A percentile compares a stretch with the other conserved stretches of the same genome.
Evolutionary conservation across 805 yeast genomes (phyloP).

Genomic region (Candida maesae): DNA sequence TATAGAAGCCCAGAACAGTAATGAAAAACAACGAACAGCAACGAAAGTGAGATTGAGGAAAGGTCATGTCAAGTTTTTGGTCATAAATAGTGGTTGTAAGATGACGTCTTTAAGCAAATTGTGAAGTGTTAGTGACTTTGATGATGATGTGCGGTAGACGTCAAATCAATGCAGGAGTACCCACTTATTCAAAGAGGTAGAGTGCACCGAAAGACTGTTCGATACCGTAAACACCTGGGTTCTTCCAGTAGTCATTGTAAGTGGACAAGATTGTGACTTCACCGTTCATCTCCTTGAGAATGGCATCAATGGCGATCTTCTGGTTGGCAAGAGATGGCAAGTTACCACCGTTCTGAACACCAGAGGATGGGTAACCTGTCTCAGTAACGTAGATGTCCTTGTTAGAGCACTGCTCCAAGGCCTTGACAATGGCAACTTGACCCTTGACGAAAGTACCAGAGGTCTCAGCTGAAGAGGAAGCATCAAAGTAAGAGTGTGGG

Average conservation of each 20-base stretch:
- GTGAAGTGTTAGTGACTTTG: too few species aligned
- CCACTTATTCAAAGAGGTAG: conserved; percentile 18
- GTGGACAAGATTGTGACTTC: conserved; percentile 72
- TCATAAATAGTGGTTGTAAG: neutral
- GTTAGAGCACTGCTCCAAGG: conserved; percentile 44
- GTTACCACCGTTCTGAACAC: conserved; percentile 66
- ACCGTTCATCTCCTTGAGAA: conserved; percentile 53
- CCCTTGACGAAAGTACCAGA: conserved; percentile 70
- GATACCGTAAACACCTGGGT: conserved; percentile 76
- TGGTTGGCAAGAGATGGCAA: conserved; percentile 70
- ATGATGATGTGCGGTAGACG: too few species aligned
- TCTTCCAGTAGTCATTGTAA: conserved; percentile 84
- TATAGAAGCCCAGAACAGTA: conserved; percentile 3
- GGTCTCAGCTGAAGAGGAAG: conserved; percentile 51
- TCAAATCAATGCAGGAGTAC: too few species aligned
- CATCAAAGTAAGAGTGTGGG: conserved; percentile 82
- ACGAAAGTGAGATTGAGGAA: neutral
- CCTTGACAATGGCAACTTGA: conserved; percentile 52
- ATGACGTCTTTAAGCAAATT: too few species aligned
- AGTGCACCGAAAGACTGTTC: conserved; percentile 84
- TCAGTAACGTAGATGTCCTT: conserved; percentile 65
- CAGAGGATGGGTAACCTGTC: conserved; percentile 85
- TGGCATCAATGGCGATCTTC: conserved; percentile 57
- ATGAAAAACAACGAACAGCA: neutral
- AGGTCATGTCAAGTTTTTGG: neutral